Conservation (phyloP, 2,329 filamentous ascomycete genomes). For the Aspergillus versicolor region DNA sequence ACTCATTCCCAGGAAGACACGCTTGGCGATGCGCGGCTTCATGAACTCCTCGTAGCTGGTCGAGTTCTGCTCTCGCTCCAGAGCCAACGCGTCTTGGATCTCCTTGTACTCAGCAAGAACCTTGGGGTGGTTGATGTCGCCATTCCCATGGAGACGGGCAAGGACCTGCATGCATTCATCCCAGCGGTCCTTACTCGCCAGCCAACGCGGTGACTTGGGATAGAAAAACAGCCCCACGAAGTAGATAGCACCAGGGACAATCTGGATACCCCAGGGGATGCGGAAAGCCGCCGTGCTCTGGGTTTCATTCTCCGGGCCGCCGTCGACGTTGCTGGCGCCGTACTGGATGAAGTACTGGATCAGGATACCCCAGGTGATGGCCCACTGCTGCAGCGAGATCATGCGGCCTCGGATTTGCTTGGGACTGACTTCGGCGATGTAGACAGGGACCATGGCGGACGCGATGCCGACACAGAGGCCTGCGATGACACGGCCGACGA, state of each 20-base stretch:
- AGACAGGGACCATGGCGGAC: constrained; percentile 68
- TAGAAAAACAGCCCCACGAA: constrained; percentile 51
- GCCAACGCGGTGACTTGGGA: constrained; percentile 63
- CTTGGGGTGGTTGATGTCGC: constrained; percentile 62
- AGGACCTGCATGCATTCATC: constrained; percentile 52
- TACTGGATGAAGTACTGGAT: constrained; percentile 61
- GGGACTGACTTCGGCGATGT: constrained; percentile 65
- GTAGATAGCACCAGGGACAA: constrained; percentile 58
- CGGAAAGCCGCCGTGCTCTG: constrained; percentile 59
- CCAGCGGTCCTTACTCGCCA: constrained; percentile 60
- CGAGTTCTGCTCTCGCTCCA: constrained; percentile 68
- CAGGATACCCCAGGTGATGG: constrained; percentile 68
- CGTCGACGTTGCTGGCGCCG: constrained; percentile 50
- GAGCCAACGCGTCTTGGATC: constrained; percentile 68
- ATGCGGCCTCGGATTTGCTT: constrained; percentile 57
- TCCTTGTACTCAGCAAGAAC: constrained; percentile 67
- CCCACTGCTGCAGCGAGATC: constrained; percentile 70
- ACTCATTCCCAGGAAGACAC: constrained; percentile 68
- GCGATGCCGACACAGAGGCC: constrained; percentile 72
- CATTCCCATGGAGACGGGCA: constrained; percentile 60
- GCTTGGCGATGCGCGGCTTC: constrained; percentile 68
- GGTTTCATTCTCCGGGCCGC: constrained; percentile 48
- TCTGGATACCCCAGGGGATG: constrained; percentile 63
- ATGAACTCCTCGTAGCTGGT: constrained; percentile 71
- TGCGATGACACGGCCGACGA: constrained; percentile 67